Evolutionary conservation across 78 protist species (phyloP), one percentile per base, ranked within the genome.

Genomic region (Neovahlkampfia damariscottae): DNA sequence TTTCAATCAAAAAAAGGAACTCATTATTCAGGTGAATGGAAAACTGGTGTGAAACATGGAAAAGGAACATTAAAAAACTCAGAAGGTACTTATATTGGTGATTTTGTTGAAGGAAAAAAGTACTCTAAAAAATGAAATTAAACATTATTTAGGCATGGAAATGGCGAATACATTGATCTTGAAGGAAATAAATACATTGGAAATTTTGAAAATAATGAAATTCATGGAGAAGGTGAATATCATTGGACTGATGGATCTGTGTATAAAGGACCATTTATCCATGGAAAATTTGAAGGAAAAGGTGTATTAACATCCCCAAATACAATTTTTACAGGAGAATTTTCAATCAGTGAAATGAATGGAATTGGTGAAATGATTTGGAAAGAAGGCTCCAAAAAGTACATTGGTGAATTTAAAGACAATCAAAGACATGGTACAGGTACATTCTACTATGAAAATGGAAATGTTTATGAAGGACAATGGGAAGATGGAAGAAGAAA

Each of bases 391-490:
- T n/a, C n/a, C n/a, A n/a, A n/a, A n/a, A n/a, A n/a, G n/a, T 86
- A 36, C 77, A 38, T 38, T 29, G 89, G 89, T 1, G 82, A 76
- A 8, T 86, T 78, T 72, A 0, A 27, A 6, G 34, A 70, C 50
- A 74, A 74, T 10, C 28, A 67, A 67, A 71, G 37, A n/a, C 70
- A 67, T 38, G 81, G 81, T 9, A 1, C 31, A 5, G 81, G 81
- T 4, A 29, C 5, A 3, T 5, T 77, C 32, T 10, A 41, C 5
- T 77, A 77, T 59, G 28, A 37, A 31, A 67, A 58, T 36, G 81
- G 81, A 28, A 74, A 77, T 38, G 72, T 77, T 19, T 77, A 70
- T 67, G 73, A 77, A 41, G 81, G 81, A 35, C 2, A 3, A 3
- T 77, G 81, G 81, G 75, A 3, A 1, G 8, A 58, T 70, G 79